These are phyloP conservation scores for Penicillium digitatum DNA, from an alignment of 2,329 filamentous ascomycete species.

Conservation along the genomic window DNA sequence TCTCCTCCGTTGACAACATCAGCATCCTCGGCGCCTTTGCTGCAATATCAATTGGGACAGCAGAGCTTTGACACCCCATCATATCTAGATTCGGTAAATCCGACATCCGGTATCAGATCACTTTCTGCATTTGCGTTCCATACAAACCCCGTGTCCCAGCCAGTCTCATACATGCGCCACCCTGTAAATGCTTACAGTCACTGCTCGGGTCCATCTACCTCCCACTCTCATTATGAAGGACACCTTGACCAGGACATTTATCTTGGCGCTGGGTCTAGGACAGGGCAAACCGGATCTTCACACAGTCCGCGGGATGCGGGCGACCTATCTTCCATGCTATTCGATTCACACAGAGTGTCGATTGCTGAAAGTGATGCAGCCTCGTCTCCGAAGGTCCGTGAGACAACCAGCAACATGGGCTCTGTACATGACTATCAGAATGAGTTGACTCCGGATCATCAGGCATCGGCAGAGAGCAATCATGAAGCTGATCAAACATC, in stretches of 20 bases:
- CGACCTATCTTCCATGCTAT: conserved; percentile 7
- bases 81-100: conserved; percentile 23
- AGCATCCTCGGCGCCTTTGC: conserved; percentile 14
- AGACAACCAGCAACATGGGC: not conserved
- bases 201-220: conserved; percentile 20
- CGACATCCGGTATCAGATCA: conserved; percentile 24
- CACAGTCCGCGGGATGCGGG: not conserved
- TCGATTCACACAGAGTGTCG: conserved; percentile 8
- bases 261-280: not conserved
- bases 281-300: not conserved
- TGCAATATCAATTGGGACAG: conserved; percentile 17
- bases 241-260: conserved; percentile 4
- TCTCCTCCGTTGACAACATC: conserved; percentile 14
- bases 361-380: not conserved
- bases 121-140: conserved; percentile 31
- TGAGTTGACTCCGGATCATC: not conserved
- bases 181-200: conserved; percentile 37
- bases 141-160: conserved; percentile 31
- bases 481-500: conserved; percentile 7
- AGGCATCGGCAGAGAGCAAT: not conserved
- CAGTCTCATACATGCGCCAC: conserved; percentile 36
- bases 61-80: conserved; percentile 15
- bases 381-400: conserved; percentile 3
- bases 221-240: conserved; percentile 6
- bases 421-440: conserved; percentile 3